Evolutionary conservation across 2,329 filamentous ascomycete genomes (phyloP).

Genomic region (Drechslerella coelobrocha): DNA sequence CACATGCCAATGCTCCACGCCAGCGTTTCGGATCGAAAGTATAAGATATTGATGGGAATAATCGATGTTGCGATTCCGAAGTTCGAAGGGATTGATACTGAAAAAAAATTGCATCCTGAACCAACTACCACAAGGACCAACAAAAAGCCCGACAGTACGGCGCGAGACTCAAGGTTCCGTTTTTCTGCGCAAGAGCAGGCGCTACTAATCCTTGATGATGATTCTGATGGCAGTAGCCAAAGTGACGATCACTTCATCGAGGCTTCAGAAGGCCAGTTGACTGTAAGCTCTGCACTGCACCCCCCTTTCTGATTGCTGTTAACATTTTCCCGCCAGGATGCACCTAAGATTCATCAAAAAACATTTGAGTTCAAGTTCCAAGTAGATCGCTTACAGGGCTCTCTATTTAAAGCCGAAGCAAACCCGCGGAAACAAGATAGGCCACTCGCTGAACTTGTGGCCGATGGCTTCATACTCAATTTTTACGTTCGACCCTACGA

Average conservation of each 20-base stretch:
- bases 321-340: constrained; percentile 19
- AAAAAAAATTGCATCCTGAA: constrained; percentile 52
- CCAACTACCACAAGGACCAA: not conserved
- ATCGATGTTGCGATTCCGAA: constrained; percentile 95
- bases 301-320: not conserved
- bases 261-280: constrained; percentile 64
- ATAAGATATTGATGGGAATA: constrained; percentile 94
- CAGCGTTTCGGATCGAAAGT: constrained; percentile 90
- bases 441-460: constrained; percentile 86
- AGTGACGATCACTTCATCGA: constrained; percentile 72
- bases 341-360: constrained; percentile 77
- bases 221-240: constrained; percentile 45
- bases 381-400: constrained; percentile 91
- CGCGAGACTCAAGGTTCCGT: constrained; percentile 68
- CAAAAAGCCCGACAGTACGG: constrained; percentile 10
- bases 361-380: constrained; percentile 97
- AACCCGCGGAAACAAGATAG: constrained; percentile 79
- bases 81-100: constrained; percentile 65
- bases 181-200: constrained; percentile 75
- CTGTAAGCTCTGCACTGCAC: constrained; percentile 23
- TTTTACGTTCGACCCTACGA: constrained; percentile 89
- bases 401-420: constrained; percentile 83
- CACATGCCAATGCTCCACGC: constrained; percentile 91
- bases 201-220: constrained; percentile 73
- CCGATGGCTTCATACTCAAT: constrained; percentile 83